Evolutionary conservation across 2,329 filamentous ascomycete species (phyloP), one percentile per base, ranked within the genome.

Genomic region (Claviceps sp.): DNA sequence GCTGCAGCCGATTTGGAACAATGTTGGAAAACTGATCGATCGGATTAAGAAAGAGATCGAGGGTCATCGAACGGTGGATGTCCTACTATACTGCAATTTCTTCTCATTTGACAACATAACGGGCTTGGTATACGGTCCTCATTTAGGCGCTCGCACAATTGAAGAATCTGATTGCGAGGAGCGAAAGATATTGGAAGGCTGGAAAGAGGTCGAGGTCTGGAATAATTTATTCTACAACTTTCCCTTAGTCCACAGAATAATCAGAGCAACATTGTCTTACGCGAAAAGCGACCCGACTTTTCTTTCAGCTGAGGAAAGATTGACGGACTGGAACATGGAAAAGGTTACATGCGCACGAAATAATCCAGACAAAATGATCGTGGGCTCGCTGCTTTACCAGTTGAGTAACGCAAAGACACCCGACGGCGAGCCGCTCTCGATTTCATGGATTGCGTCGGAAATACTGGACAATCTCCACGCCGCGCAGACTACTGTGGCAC

Each of bases 61-160:
- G 7, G 37, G 22, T 14, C 42, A 26, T 24, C 26, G 48, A 8
- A 53, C 47, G 8, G 36, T 53, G 9, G 47, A 50, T 14, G 48
- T 47, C 30, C 20, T 50, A 18, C 43, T 53, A 2, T 43, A 38
- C 43, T 50, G 43, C 52, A 53, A 50, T 24, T 53, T 50, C 18
- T 53, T 48, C 36, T 50, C 48, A 5, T 53, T 53, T 8, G 52
- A 53, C 52, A 53, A 53, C 43, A 50, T 53, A 18, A 53, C 52
- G 7, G 20, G 22, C 16, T 30, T 50, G 18, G 37, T 42, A 16
- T 53, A 53, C 26, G 52, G 52, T 5, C 48, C 52, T 4, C 9
- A 30, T 7, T 38, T 50, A 22, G 48, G 52, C 44, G 48, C 52
- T 13, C 36, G 38, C 37, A 53, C 52, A 3, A 47, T 53, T 4